Percentiles rank a stretch among this genome's conserved stretches.
phyloP scores from a whole-genome alignment of 164 flowering plant genomes.

The Saururus chinensis region DNA sequence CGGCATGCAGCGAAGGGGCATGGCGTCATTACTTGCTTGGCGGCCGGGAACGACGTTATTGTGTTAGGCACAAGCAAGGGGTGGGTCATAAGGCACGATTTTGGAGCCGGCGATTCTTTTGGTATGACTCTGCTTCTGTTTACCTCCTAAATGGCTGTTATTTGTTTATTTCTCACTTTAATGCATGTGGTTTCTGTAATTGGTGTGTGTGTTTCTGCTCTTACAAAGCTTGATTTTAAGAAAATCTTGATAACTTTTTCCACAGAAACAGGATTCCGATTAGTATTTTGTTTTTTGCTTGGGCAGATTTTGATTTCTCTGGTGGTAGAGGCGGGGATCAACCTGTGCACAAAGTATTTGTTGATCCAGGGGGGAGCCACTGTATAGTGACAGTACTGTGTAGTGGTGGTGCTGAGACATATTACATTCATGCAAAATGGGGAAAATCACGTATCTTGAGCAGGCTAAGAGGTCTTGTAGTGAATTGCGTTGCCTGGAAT shows the following conservation, averaged over 20 bases:
- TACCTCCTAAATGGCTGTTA: too few relatives aligned
- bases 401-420: conserved; percentile 71
- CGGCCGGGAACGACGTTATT: conserved; percentile 94
- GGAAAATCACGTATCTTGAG: conserved; percentile 66
- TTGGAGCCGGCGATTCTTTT: conserved; percentile 79
- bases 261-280: neutral
- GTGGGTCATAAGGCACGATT: conserved; percentile 90
- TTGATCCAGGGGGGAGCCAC: conserved; percentile 97
- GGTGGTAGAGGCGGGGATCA: conserved; percentile 81
- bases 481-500: conserved; percentile 95
- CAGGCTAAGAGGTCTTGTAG: conserved; percentile 72
- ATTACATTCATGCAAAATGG: conserved; percentile 94
- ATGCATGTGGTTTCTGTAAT: too few relatives aligned
- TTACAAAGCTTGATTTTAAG: neutral
- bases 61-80: conserved; percentile 90
- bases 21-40: conserved; percentile 87
- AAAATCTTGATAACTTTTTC: too few relatives aligned
- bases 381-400: conserved; percentile 80
- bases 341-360: conserved; percentile 82
- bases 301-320: conserved; percentile 77
- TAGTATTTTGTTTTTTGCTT: neutral
- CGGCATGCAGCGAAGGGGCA: conserved; percentile 82
- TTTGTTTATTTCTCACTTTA: too few relatives aligned
- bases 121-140: conserved; percentile 27
- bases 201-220: neutral